Percentiles rank a stretch among this genome's conserved stretches.
phyloP scores from a whole-genome alignment of 2,329 filamentous ascomycete genomes.

The Verticillium nonalfalfae region DNA sequence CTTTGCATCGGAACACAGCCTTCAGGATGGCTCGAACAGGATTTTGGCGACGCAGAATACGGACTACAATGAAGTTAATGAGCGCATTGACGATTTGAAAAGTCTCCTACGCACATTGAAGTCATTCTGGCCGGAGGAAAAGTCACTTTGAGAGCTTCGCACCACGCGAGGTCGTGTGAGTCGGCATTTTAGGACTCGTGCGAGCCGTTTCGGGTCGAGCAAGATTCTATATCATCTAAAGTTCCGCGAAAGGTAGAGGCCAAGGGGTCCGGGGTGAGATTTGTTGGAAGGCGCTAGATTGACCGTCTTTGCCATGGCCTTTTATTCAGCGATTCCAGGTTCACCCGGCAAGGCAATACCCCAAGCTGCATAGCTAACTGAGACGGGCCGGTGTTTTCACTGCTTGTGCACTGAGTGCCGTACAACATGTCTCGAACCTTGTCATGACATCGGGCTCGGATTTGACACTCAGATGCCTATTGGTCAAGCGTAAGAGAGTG shows the following conservation, averaged over 20 bases:
- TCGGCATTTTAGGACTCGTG: background rate
- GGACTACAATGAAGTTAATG: no score
- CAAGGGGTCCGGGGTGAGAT: background rate
- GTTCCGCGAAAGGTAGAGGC: background rate
- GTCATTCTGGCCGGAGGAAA: no score
- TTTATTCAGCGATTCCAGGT: background rate
- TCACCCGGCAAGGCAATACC: background rate
- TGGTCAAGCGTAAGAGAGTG: no score
- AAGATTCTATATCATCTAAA: background rate
- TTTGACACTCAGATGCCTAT: no score
- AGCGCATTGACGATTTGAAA: no score
- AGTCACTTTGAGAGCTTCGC: no score
- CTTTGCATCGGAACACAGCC: no score
- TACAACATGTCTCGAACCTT: no score
- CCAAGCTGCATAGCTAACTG: background rate
- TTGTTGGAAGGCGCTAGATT: background rate
- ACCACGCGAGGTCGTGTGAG: background rate
- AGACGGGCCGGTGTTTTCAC: background rate
- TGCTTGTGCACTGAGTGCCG: background rate
- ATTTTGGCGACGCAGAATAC: no score
- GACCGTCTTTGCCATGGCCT: background rate
- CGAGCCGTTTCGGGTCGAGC: background rate
- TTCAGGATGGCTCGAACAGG: no score
- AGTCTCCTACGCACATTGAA: no score
- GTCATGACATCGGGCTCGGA: no score